Percentiles rank a stretch among this genome's conserved stretches.
Conservation (phyloP, 2,329 filamentous ascomycete genomes). For the Colletotrichum tabaci region DNA sequence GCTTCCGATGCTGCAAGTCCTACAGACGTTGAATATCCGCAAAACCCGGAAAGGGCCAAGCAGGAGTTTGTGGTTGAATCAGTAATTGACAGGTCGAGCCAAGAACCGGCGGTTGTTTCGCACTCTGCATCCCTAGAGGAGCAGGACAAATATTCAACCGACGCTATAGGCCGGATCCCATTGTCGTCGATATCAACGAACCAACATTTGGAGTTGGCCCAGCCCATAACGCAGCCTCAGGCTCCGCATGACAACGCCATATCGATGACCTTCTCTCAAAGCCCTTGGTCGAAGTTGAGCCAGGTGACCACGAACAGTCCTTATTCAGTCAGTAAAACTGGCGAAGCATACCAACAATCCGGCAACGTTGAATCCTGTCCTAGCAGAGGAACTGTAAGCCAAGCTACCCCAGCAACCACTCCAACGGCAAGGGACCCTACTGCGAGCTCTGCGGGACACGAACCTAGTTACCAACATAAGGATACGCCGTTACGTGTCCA, state of each 20-base stretch:
- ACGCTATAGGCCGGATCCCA: neutral
- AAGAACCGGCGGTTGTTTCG: conserved; percentile 16
- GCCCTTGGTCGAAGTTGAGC: conserved; percentile 33
- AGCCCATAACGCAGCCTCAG: neutral
- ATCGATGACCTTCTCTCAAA: conserved; percentile 5
- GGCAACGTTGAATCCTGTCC: neutral
- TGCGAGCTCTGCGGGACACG: neutral
- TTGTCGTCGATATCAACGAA: neutral
- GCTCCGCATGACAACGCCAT: neutral
- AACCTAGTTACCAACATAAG: neutral
- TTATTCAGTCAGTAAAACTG: neutral
- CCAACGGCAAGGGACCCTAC: neutral
- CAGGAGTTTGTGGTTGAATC: neutral
- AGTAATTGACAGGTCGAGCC: neutral
- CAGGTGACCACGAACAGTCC: neutral
- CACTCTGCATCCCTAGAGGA: conserved; percentile 5
- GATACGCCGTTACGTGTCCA: neutral
- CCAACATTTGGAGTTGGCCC: neutral
- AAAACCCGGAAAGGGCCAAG: neutral
- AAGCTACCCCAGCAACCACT: neutral
- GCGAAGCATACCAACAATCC: neutral
- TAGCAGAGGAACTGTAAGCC: neutral
- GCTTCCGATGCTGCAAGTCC: neutral
- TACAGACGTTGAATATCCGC: neutral
- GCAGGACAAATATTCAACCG: neutral